Evolutionary conservation across 495 filamentous ascomycete genomes (phyloP).

Genomic region (Penicillium robsamsonii): DNA sequence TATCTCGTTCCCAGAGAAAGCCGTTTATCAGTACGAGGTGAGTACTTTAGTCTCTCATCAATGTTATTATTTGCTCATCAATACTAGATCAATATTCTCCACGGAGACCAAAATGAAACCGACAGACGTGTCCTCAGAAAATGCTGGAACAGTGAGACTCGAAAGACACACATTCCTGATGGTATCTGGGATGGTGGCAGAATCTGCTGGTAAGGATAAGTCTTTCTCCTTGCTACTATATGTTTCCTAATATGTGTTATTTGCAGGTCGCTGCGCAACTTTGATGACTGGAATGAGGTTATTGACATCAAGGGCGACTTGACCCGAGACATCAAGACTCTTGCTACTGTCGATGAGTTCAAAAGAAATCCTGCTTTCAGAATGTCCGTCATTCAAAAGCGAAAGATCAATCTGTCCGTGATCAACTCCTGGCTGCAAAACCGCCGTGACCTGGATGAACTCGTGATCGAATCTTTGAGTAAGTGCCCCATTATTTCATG

Average conservation of each 20-base stretch:
- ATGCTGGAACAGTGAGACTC: slow-evolving; percentile 63
- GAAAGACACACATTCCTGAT: slow-evolving; percentile 52
- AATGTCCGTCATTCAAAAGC: slow-evolving; percentile 57
- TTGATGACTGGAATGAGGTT: slow-evolving; percentile 27
- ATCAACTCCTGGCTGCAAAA: slow-evolving; percentile 64
- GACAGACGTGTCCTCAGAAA: slow-evolving; percentile 49
- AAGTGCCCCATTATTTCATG: slow-evolving; percentile 22
- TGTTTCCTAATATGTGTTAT: slow-evolving; percentile 5
- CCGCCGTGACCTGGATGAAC: slow-evolving; percentile 55
- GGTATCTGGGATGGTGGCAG: slow-evolving; percentile 79
- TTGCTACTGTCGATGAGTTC: not conserved
- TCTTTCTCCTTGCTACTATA: not conserved
- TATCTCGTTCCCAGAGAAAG: slow-evolving; percentile 44
- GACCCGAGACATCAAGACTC: slow-evolving; percentile 4
- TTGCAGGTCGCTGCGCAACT: slow-evolving; percentile 36
- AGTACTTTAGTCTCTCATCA: slow-evolving; percentile 34
- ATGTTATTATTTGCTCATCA: slow-evolving; percentile 3
- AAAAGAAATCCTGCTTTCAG: slow-evolving; percentile 40
- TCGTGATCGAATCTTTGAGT: slow-evolving; percentile 76
- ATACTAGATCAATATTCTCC: slow-evolving; percentile 59
- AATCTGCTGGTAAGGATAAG: slow-evolving; percentile 66
- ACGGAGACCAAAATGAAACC: slow-evolving; percentile 35
- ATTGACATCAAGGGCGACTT: slow-evolving; percentile 2
- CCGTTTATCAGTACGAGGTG: slow-evolving; percentile 85
- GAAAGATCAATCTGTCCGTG: slow-evolving; percentile 58